These are phyloP conservation scores for Blastobotrys proliferans DNA, from an alignment of 1,139 yeast species.

Conservation along the genomic window DNA sequence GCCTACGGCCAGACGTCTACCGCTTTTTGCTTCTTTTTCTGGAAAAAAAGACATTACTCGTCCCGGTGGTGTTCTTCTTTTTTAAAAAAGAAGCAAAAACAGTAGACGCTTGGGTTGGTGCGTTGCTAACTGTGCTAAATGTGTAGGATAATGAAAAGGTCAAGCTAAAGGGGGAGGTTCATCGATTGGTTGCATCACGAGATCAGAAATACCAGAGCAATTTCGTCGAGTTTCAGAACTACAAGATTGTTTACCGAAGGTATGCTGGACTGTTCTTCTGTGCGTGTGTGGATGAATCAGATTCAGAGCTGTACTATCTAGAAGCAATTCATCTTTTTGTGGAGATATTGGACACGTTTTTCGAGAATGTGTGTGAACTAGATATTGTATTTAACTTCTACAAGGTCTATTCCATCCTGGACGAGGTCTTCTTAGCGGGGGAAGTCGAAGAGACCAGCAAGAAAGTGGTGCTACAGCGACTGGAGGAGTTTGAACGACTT, in stretches of 20 bases:
- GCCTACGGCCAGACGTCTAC: too few species aligned
- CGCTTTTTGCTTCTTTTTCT: too few species aligned
- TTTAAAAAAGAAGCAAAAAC: too few species aligned
- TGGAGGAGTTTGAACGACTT: slow-evolving; percentile 39
- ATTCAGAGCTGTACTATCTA: slow-evolving; percentile 75
- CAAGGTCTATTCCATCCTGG: slow-evolving; percentile 85
- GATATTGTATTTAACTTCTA: slow-evolving; percentile 92
- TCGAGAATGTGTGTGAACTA: slow-evolving; percentile 89
- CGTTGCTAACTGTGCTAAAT: slow-evolving; percentile 3
- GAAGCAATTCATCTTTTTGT: slow-evolving; percentile 87
- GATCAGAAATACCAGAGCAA: slow-evolving; percentile 70
- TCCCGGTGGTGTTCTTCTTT: too few species aligned
- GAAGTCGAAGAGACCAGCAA: slow-evolving; percentile 81
- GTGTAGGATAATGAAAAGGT: slow-evolving; percentile 50
- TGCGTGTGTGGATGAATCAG: slow-evolving; percentile 67
- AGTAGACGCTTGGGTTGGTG: background rate
- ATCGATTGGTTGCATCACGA: slow-evolving; percentile 70
- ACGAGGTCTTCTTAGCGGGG: slow-evolving; percentile 80
- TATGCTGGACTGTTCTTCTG: slow-evolving; percentile 91
- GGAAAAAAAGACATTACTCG: too few species aligned
- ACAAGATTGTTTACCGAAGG: slow-evolving; percentile 77
- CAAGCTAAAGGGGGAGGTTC: slow-evolving; percentile 60
- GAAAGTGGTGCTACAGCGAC: slow-evolving; percentile 64
- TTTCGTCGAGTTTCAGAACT: slow-evolving; percentile 49
- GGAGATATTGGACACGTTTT: slow-evolving; percentile 80